Conservation (phyloP, 805 yeast genomes). For the Ogataea saltuana region DNA sequence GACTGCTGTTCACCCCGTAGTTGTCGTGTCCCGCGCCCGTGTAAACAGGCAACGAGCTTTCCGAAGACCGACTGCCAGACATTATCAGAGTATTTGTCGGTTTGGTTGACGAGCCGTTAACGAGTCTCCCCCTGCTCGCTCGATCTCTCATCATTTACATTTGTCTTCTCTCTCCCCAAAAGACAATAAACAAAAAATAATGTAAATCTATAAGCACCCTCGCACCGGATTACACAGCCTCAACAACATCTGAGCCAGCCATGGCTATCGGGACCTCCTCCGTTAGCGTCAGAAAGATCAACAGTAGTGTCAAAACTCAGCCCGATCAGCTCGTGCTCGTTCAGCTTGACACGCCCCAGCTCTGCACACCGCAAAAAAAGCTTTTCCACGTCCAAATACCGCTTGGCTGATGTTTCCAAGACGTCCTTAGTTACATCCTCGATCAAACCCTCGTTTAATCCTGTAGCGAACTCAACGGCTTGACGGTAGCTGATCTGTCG, state of each 20-base stretch:
- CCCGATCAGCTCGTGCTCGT: slow-evolving; percentile 20
- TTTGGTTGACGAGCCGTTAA: neutral
- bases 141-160: neutral
- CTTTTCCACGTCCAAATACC: slow-evolving; percentile 29
- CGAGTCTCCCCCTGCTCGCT: neutral
- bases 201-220: neutral
- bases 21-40: slow-evolving; percentile 5
- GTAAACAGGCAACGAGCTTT: slow-evolving; percentile 7
- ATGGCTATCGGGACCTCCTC: neutral
- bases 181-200: too few relatives aligned
- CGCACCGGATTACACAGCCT: slow-evolving; percentile 7
- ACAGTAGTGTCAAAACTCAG: slow-evolving; percentile 29
- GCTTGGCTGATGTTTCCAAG: slow-evolving; percentile 32
- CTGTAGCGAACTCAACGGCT: slow-evolving; percentile 31
- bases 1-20: slow-evolving; percentile 9
- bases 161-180: neutral
- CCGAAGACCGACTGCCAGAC: slow-evolving; percentile 5
- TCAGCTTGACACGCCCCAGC: slow-evolving; percentile 23
- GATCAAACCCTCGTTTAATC: slow-evolving; percentile 26
- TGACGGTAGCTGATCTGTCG: slow-evolving; percentile 35
- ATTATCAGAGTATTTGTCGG: neutral
- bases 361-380: slow-evolving; percentile 32
- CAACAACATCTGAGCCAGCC: slow-evolving; percentile 18
- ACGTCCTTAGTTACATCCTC: slow-evolving; percentile 31
- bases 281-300: slow-evolving; percentile 20